A percentile compares a stretch with the other conserved stretches of the same genome.
These are phyloP conservation scores for Plasmodium knowlesi DNA, from an alignment of 169 alveolate species.

Conservation along the genomic window DNA sequence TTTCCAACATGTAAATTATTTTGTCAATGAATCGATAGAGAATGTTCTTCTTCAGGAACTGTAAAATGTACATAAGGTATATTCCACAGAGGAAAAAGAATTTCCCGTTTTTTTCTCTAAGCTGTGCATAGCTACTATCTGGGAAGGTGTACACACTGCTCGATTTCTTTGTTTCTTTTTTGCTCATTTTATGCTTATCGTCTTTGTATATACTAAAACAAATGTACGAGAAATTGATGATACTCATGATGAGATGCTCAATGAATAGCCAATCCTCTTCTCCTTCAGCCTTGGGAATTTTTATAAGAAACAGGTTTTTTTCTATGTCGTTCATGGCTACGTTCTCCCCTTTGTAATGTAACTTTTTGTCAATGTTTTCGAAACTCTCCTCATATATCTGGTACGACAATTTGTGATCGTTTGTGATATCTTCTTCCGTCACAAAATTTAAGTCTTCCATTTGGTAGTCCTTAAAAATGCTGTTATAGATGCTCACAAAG, in stretches of 20 bases:
- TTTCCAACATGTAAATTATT: conserved; percentile 63
- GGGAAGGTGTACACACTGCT: background rate
- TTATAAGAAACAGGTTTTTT: conserved; percentile 32
- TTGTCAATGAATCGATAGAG: conserved; percentile 59
- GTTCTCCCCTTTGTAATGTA: conserved; percentile 45
- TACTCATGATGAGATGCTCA: conserved; percentile 72
- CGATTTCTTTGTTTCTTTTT: background rate
- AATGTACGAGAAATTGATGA: conserved; percentile 62
- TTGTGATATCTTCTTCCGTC: conserved; percentile 53
- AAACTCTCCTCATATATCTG: conserved; percentile 42
- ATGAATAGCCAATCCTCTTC: conserved; percentile 70
- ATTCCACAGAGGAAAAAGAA: conserved; percentile 67
- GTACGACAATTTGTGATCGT: background rate
- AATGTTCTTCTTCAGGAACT: conserved; percentile 64
- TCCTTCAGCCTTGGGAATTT: conserved; percentile 6
- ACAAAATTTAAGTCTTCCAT: conserved; percentile 29
- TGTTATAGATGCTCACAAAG: conserved; percentile 67
- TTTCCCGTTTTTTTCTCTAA: conserved; percentile 39
- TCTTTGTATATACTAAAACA: conserved; percentile 66
- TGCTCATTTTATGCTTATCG: conserved; percentile 18
- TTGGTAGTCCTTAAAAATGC: conserved; percentile 43
- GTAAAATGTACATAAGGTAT: conserved; percentile 69
- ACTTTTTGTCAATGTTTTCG: conserved; percentile 36
- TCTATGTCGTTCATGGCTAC: conserved; percentile 41
- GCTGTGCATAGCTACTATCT: background rate